Conservation (phyloP, 257 asterid species). For the Cordia subcordata region DNA sequence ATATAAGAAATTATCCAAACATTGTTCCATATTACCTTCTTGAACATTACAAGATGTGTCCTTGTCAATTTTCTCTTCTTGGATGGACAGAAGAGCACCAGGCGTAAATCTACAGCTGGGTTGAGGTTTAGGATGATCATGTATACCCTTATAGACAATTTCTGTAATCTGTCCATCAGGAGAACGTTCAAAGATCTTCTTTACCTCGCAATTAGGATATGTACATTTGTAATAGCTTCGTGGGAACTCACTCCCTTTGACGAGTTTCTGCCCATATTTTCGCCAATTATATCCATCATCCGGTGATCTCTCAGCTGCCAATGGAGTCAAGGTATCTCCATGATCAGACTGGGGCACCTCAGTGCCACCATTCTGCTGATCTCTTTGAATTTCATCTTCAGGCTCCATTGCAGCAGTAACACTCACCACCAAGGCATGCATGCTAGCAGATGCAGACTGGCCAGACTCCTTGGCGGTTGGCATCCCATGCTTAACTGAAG, state of each 20-base stretch:
- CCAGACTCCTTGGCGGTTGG: conserved; percentile 17
- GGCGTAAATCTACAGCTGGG: conserved; percentile 3
- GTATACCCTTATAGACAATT: conserved; percentile 51
- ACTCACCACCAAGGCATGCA: conserved; percentile 35
- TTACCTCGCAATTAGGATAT: conserved; percentile 31
- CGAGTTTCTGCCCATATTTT: conserved; percentile 69
- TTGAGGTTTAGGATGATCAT: conserved; percentile 34
- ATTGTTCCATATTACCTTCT: conserved; percentile 49
- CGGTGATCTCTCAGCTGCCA: conserved; percentile 62
- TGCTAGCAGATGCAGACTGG: conserved; percentile 29
- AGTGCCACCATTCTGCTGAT: conserved; percentile 24
- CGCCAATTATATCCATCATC: conserved; percentile 71
- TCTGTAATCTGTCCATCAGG: conserved; percentile 65
- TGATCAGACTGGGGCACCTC: conserved; percentile 52
- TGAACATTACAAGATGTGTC: conserved; percentile 43
- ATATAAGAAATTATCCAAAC: neutral
- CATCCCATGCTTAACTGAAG: conserved; percentile 30
- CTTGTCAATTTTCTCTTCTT: conserved; percentile 11
- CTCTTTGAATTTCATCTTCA: conserved; percentile 45
- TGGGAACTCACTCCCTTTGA: conserved; percentile 64
- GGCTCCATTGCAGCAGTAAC: conserved; percentile 26
- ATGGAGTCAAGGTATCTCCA: conserved; percentile 43
- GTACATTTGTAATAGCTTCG: conserved; percentile 56
- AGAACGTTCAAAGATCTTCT: conserved; percentile 56
- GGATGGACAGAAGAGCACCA: conserved; percentile 7